These are phyloP conservation scores for Abrus pulchellus DNA, from an alignment of 306 rosid species.

Conservation along the genomic window DNA sequence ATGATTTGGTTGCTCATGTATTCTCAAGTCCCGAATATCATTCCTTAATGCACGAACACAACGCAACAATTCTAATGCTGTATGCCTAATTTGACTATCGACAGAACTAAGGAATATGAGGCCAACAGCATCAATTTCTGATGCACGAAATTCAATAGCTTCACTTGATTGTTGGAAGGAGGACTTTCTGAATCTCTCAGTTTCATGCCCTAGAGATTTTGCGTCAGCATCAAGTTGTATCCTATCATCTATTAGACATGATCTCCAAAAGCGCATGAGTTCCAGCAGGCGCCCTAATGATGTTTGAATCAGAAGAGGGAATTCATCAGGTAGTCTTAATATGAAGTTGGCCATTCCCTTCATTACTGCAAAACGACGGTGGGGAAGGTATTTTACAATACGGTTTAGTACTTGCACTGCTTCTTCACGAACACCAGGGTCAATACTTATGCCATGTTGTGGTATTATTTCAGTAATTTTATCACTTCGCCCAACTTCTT, in stretches of 20 bases:
- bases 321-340: slow-evolving; percentile 95
- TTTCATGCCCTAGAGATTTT: slow-evolving; percentile 63
- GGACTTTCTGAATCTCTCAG: slow-evolving; percentile 76
- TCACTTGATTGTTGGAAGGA: slow-evolving; percentile 82
- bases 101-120: slow-evolving; percentile 97
- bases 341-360: slow-evolving; percentile 97
- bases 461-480: slow-evolving; percentile 99
- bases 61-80: slow-evolving; percentile 92
- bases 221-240: slow-evolving; percentile 70
- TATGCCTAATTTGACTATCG: slow-evolving; percentile 96
- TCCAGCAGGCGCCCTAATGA: slow-evolving; percentile 96
- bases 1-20: slow-evolving; percentile 73
- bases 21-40: slow-evolving; percentile 80
- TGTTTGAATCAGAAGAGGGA: slow-evolving; percentile 97
- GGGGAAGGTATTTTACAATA: slow-evolving; percentile 89
- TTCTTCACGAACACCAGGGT: slow-evolving; percentile 99
- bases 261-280: slow-evolving; percentile 98
- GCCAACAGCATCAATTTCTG: slow-evolving; percentile 98
- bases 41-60: slow-evolving; percentile 97
- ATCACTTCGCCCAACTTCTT: slow-evolving; percentile 98
- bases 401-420: slow-evolving; percentile 97
- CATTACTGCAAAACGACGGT: slow-evolving; percentile 98
- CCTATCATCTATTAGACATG: slow-evolving; percentile 90
- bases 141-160: slow-evolving; percentile 84
- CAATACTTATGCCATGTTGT: slow-evolving; percentile 99